Base-by-base conservation (phyloP, 192 early-diverging fungal genomes). In the Backusella liffmaniae region DNA sequence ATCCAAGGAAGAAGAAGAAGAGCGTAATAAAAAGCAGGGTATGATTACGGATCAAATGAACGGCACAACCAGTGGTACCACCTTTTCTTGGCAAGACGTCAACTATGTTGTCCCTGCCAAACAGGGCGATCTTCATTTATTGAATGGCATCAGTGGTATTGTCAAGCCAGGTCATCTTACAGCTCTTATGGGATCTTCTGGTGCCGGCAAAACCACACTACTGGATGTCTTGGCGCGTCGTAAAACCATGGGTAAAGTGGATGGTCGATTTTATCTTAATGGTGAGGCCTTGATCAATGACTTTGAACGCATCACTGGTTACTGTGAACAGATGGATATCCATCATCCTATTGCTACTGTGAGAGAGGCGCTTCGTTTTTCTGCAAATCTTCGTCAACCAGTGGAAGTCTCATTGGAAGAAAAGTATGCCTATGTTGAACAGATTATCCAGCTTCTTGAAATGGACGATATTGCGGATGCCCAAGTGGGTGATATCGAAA, bases 241-340 rank as follows among this genome's bases (percentile, higher is more conserved):
- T 82, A 95, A 95, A 84, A 95, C 90, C 72, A 89, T 86, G 29
- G 86, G 86, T 18, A 83, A 82, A 5, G 79, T 91, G 3, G 84
- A 89, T 42, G 93, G 93, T 46, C 77, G 74, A 32, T 86, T 94
- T 42, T 88, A 90, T 70, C 85, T 95, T 73, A 90, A 92, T 82
- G 87, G 88, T 46, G 83, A 84, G 56, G 72, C 81, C 18, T 73
- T 87, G 46, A 81, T 77, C 92, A 91, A 66, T 41, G 90, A 90
- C 76, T 92, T 92, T 84, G 87, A 89, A 73, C 88, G 91, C 65
- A 83, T 94, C 69, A 86, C 89, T 51, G 91, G 91, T 4, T 96
- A 95, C 79, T 92, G 91, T 80, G 95, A 96, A 80, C 95, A 96
- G 80, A 88, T 93, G 79, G 94, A 93, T 73, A 90, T 94, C 23